Percentiles rank a stretch among this genome's conserved stretches.
These are phyloP conservation scores for Dictyostelium firmibasis DNA, from an alignment of 78 protist genomes.

Conservation along the genomic window DNA sequence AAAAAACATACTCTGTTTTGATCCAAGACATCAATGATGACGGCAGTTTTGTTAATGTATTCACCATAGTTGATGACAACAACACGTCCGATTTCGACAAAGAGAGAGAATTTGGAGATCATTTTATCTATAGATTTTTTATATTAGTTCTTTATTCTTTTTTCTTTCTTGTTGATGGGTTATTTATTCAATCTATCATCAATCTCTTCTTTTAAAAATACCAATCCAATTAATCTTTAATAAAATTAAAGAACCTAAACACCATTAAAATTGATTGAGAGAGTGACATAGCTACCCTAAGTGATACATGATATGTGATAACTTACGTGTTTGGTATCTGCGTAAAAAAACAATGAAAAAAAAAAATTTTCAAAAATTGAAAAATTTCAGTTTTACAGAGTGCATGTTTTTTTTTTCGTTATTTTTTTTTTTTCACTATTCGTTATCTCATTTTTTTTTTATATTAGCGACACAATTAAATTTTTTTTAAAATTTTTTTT, in stretches of 20 bases:
- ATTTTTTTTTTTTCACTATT: background rate
- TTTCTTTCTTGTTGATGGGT: too few species aligned
- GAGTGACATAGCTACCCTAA: background rate
- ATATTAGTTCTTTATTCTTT: background rate
- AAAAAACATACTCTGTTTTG: constrained; percentile 68
- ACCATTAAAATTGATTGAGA: background rate
- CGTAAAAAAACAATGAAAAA: background rate
- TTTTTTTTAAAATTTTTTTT: too few species aligned
- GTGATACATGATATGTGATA: background rate
- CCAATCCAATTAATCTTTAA: too few species aligned
- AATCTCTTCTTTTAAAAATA: too few species aligned
- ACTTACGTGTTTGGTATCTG: background rate
- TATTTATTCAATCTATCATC: too few species aligned
- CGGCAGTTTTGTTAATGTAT: constrained; percentile 72
- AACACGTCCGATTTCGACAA: constrained; percentile 76
- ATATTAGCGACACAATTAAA: too few species aligned
- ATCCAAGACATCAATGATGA: constrained; percentile 80
- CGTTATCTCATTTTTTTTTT: background rate
- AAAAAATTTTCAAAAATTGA: background rate
- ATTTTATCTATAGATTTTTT: background rate
- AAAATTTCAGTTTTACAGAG: background rate
- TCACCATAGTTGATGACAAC: constrained; percentile 76
- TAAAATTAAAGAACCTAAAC: too few species aligned
- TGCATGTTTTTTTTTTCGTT: background rate
- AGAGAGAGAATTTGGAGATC: constrained; percentile 63